Conservation (phyloP, 352 stramenopile species). For the Pythium biforme region DNA sequence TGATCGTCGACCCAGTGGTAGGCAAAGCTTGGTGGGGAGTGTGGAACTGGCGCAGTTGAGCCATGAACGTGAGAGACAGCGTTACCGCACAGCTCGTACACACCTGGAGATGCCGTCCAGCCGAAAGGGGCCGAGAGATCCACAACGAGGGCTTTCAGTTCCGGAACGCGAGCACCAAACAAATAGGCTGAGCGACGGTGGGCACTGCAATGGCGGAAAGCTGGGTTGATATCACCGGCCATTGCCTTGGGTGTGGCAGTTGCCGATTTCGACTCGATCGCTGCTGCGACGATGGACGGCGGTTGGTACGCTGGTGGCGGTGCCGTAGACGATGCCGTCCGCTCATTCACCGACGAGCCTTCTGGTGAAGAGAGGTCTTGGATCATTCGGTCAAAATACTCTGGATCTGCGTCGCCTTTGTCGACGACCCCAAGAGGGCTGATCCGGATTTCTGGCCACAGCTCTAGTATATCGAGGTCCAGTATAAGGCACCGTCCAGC, state of each 20-base stretch:
- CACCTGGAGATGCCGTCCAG: constrained; percentile 7
- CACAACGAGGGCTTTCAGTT: constrained; percentile 17
- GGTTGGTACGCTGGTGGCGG: background rate
- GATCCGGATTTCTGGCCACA: background rate
- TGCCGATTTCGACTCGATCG: background rate
- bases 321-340: background rate
- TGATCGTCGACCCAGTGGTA: constrained; percentile 34
- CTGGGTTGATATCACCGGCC: constrained; percentile 13
- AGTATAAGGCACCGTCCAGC: background rate
- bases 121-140: constrained; percentile 7
- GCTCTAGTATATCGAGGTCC: background rate
- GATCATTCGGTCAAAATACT: background rate
- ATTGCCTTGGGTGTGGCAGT: background rate
- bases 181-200: constrained; percentile 13
- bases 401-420: background rate
- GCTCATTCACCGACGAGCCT: background rate
- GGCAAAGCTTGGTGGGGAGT: background rate
- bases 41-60: background rate
- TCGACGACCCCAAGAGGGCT: constrained; percentile 9
- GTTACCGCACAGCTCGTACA: constrained; percentile 11
- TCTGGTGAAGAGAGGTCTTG: background rate
- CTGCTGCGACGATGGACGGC: background rate
- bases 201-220: constrained; percentile 17
- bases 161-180: background rate
- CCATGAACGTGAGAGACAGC: constrained; percentile 15